These are phyloP conservation scores for Mrakia frigida DNA, from an alignment of 768 basidiomycete genomes.

Conservation along the genomic window DNA sequence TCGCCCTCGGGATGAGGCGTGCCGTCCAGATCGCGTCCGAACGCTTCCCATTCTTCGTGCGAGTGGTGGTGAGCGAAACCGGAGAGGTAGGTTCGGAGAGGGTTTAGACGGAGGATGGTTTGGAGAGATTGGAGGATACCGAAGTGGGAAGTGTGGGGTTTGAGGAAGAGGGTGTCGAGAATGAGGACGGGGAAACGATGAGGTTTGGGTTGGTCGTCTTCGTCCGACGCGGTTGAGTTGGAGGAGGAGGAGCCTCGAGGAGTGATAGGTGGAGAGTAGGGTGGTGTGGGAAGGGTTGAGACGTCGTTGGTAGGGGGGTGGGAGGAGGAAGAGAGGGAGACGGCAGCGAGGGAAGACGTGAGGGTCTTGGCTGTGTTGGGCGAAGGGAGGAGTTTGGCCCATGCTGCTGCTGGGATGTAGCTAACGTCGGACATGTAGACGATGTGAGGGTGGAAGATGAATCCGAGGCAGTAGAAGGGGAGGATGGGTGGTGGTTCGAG, in stretches of 20 bases:
- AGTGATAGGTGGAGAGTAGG: constrained; percentile 42
- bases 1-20: constrained; percentile 41
- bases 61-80: constrained; percentile 73
- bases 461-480: constrained; percentile 44
- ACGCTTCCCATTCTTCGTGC: constrained; percentile 69
- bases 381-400: constrained; percentile 15
- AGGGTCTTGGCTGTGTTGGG: constrained; percentile 10
- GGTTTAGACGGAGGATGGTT: constrained; percentile 56
- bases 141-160: constrained; percentile 69
- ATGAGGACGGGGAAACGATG: constrained; percentile 55
- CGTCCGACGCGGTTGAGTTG: constrained; percentile 30
- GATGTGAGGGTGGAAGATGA: constrained; percentile 54
- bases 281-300: constrained; percentile 46
- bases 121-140: constrained; percentile 62
- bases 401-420: constrained; percentile 55
- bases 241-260: constrained; percentile 35
- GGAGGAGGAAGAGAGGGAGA: constrained; percentile 44
- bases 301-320: constrained; percentile 61
- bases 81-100: constrained; percentile 61
- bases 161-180: constrained; percentile 65
- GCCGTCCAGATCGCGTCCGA: constrained; percentile 52
- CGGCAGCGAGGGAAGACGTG: constrained; percentile 48
- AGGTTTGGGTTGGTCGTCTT: background rate
- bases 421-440: constrained; percentile 81
- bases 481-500: constrained; percentile 47